Evolutionary conservation across 2,329 filamentous ascomycete genomes (phyloP).

Genomic region (Ophiostoma ips): DNA sequence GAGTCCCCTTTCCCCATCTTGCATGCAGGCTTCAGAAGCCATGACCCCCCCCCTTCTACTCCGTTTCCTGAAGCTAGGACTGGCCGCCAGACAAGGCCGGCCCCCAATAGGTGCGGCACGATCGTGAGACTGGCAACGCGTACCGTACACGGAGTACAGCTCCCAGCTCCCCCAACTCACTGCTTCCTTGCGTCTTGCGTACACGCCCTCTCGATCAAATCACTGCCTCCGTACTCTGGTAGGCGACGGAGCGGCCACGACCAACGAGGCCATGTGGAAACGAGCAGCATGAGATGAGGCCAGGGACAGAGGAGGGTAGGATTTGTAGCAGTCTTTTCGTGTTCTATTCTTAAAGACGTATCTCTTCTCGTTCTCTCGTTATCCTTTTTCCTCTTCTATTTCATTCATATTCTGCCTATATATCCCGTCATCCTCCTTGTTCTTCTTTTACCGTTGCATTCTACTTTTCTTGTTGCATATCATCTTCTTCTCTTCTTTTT

Average conservation of each 20-base stretch:
- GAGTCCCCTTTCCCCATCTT: constrained; percentile 5
- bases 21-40: constrained; percentile 3
- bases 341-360: too few relatives aligned
- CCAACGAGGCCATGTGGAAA: neutral
- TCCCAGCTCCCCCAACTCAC: neutral
- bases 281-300: neutral
- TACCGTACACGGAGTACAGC: too few relatives aligned
- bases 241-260: neutral
- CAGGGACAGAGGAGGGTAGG: too few relatives aligned
- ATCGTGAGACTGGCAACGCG: neutral
- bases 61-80: neutral
- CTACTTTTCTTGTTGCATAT: neutral
- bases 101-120: neutral
- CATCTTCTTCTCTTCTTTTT: neutral
- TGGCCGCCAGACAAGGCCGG: neutral
- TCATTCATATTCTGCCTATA: too few relatives aligned
- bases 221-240: too few relatives aligned
- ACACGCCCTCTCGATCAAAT: neutral
- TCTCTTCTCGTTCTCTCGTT: too few relatives aligned
- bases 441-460: too few relatives aligned
- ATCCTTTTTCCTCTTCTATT: too few relatives aligned
- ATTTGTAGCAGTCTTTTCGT: too few relatives aligned
- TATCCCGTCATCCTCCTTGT: too few relatives aligned
- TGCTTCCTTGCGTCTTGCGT: neutral
- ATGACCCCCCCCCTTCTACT: neutral